Percentiles rank a stretch among this genome's conserved stretches.
These are phyloP conservation scores for Cyclospora cayetanensis DNA, from an alignment of 169 alveolate species.

Conservation along the genomic window DNA sequence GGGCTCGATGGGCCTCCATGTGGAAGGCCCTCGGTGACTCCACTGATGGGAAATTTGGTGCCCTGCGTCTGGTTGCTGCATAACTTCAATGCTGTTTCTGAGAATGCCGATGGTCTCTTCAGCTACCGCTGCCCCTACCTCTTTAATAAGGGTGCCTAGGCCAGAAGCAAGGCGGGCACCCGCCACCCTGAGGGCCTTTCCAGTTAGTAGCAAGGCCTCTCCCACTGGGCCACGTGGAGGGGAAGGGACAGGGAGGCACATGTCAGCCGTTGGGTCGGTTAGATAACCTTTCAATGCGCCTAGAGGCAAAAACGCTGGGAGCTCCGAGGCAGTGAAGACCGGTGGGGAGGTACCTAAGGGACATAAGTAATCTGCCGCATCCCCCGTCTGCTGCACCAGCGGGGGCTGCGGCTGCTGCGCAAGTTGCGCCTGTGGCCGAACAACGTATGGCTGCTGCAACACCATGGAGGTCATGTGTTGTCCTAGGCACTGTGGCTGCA, in stretches of 20 bases:
- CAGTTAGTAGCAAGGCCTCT: background rate
- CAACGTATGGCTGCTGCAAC: background rate
- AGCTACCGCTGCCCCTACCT: background rate
- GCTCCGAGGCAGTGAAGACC: background rate
- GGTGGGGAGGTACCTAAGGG: background rate
- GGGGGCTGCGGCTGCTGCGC: background rate
- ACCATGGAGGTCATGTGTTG: background rate
- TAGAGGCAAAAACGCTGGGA: background rate
- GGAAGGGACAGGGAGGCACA: background rate
- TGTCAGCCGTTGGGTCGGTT: background rate
- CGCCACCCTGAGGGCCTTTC: background rate
- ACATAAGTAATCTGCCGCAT: background rate
- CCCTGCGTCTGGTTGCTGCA: background rate
- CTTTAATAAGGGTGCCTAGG: background rate
- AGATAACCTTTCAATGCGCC: background rate
- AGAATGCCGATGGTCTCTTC: background rate
- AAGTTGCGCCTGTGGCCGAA: background rate
- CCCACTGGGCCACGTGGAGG: background rate
- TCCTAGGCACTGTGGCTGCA: background rate
- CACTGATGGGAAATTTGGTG: background rate
- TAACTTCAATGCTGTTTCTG: background rate
- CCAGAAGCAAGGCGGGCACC: constrained; percentile 23
- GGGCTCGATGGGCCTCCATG: too few relatives aligned
- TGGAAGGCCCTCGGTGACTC: background rate
- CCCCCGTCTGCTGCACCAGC: background rate